Percentiles rank a stretch among this genome's conserved stretches.
Conservation (phyloP, 116 monocot species). For the Posidonia oceanica region DNA sequence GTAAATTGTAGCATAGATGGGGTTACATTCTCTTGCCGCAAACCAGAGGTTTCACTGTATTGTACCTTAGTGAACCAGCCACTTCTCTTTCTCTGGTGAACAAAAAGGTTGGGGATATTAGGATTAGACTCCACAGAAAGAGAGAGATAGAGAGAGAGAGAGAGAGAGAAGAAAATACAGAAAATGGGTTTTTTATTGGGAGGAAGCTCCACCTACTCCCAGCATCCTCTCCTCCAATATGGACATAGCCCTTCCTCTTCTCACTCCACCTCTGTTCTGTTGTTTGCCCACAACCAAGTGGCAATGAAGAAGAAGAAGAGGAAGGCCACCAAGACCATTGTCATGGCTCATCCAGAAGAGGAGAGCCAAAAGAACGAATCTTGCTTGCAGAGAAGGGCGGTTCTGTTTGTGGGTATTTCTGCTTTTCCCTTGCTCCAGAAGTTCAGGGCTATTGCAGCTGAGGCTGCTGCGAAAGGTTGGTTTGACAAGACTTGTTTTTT, state of each 20-base stretch:
- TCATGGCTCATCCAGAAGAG: conserved; percentile 5
- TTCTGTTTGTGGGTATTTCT: conserved; percentile 57
- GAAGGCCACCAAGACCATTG: neutral
- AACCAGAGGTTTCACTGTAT: too few relatives aligned
- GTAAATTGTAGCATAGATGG: too few relatives aligned
- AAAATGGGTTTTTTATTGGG: too few relatives aligned
- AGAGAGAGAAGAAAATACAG: too few relatives aligned
- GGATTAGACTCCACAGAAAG: too few relatives aligned
- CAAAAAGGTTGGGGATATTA: too few relatives aligned
- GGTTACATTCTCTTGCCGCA: too few relatives aligned
- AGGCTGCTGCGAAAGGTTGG: conserved; percentile 25
- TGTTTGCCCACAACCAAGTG: neutral
- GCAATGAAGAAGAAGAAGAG: neutral
- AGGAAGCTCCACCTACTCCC: too few relatives aligned
- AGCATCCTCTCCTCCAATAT: too few relatives aligned
- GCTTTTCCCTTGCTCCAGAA: conserved; percentile 47
- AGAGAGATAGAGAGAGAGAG: too few relatives aligned
- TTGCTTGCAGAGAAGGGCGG: conserved; percentile 21
- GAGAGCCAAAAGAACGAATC: neutral
- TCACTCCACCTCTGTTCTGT: neutral
- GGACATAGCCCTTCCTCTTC: neutral
- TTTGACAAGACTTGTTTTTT: neutral
- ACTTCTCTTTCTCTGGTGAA: too few relatives aligned
- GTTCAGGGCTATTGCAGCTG: conserved; percentile 21
- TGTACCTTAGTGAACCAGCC: too few relatives aligned